These are phyloP conservation scores for Kluyveromyces nonfermentans DNA, from an alignment of 805 yeast genomes.

Conservation along the genomic window DNA sequence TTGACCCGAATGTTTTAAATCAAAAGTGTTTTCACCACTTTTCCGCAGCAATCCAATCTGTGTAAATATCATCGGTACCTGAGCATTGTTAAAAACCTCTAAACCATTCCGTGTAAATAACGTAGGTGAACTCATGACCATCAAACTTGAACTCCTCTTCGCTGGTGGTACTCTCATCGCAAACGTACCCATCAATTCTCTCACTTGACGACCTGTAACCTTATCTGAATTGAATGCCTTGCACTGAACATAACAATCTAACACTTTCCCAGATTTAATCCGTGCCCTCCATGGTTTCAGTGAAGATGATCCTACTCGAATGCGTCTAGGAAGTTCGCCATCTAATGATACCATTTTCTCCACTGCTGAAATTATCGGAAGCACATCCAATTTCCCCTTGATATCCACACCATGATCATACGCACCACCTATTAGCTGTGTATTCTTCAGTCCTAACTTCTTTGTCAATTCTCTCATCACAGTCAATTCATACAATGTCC, in stretches of 20 bases:
- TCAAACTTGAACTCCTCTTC: constrained; percentile 15
- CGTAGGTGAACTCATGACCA: constrained; percentile 28
- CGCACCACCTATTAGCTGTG: constrained; percentile 25
- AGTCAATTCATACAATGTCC: constrained; percentile 26
- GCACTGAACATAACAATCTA: constrained; percentile 25
- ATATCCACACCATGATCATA: constrained; percentile 30
- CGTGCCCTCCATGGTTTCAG: constrained; percentile 17
- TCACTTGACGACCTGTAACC: constrained; percentile 24
- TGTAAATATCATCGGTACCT: constrained; percentile 24
- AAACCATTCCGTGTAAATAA: constrained; percentile 24
- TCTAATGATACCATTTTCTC: constrained; percentile 2
- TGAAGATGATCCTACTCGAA: constrained; percentile 10
- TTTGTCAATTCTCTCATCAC: constrained; percentile 23
- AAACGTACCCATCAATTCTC: constrained; percentile 27
- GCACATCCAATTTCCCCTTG: constrained; percentile 20
- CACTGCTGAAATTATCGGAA: constrained; percentile 9
- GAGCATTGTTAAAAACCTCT: constrained; percentile 18
- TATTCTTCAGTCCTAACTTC: constrained; percentile 18
- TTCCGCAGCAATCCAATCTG: constrained; percentile 19
- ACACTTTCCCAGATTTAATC: constrained; percentile 5
- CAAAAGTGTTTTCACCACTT: constrained; percentile 11
- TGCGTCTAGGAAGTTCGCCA: constrained; percentile 11
- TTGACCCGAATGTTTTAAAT: constrained; percentile 20
- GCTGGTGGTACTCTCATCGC: constrained; percentile 12
- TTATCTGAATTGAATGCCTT: constrained; percentile 23